Evolutionary conservation across 768 basidiomycete species (phyloP).

Genomic region (Serendipita vermifera): DNA sequence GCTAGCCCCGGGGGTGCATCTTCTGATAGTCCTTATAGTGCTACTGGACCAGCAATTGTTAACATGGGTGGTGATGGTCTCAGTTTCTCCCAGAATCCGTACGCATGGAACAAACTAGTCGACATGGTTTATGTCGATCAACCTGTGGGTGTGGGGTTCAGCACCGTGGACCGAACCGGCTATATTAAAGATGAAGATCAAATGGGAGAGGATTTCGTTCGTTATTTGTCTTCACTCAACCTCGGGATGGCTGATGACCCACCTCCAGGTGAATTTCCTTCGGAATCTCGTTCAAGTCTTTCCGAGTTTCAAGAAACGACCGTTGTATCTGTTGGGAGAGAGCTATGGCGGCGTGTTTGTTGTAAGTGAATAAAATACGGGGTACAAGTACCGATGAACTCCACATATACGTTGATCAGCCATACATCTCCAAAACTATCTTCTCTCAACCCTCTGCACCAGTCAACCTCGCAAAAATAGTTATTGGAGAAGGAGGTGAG

Average conservation of each 20-base stretch:
- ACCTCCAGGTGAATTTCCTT: constrained; percentile 65
- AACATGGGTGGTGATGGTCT: no score
- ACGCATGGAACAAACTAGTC: constrained; percentile 45
- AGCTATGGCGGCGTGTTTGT: constrained; percentile 66
- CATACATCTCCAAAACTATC: constrained; percentile 63
- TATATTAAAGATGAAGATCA: constrained; percentile 59
- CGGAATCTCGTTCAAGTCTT: constrained; percentile 62
- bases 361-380: constrained; percentile 33
- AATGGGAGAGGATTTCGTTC: constrained; percentile 39
- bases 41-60: no score
- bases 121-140: constrained; percentile 49
- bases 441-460: constrained; percentile 51
- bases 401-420: no score
- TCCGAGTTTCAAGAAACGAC: constrained; percentile 50
- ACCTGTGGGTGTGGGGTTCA: constrained; percentile 58
- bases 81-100: constrained; percentile 41
- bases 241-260: neutral
- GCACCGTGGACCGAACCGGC: constrained; percentile 48
- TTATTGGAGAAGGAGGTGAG: constrained; percentile 55
- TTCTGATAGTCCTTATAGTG: no score
- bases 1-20: no score
- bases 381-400: no score
- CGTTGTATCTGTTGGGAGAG: constrained; percentile 57
- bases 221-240: constrained; percentile 21
- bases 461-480: constrained; percentile 51